Evolutionary conservation across 345 rosid species (phyloP), one percentile per base, ranked within the genome.

Genomic region (Populus pruinosa): DNA sequence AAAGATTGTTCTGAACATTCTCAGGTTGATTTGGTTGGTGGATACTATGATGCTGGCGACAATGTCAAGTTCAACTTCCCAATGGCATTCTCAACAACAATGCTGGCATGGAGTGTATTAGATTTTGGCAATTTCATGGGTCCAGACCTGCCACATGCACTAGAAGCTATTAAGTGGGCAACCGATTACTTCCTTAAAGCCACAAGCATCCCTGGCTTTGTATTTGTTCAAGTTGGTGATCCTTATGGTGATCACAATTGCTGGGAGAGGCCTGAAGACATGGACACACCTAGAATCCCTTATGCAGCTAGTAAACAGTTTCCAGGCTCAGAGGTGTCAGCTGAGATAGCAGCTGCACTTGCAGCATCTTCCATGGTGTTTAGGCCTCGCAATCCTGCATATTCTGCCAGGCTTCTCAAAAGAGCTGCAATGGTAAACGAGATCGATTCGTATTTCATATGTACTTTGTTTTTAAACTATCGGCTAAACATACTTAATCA

Each of bases 191-290:
- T 80, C 9, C 72, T 80, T 1, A 80, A 80, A 71, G 72, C 79
- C 41, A 80, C 79, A 43, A 76, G 56, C 76, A 49, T 80, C 20
- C 79, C 83, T 14, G 83, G 83, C 2, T 36, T 80, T 47, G 83
- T 80, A 4, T 80, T 71, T 71, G 79, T 55, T 9, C 83, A 76
- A n/a, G 79, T 80, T 31, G 83, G 83, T 5, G 83, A 80, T n/a
- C 79, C 83, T 29, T 53, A 55, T 18, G 76, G 62, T 18, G 83
- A 80, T 41, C 79, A 80, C 44, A 71, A 41, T 44, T 80, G 83
- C 73, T 80, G 79, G 83, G 79, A 80, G 67, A 80, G 83, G 56
- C 83, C 83, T 13, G 83, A 80, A 49, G 79, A 80, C 73, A 80
- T 80, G 83, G 83, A 80, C 69, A 76, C 83, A 5, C 73, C 76